Evolutionary conservation across 1,284 basidiomycete species (phyloP).

Genomic region (Ganoderma sinense): DNA sequence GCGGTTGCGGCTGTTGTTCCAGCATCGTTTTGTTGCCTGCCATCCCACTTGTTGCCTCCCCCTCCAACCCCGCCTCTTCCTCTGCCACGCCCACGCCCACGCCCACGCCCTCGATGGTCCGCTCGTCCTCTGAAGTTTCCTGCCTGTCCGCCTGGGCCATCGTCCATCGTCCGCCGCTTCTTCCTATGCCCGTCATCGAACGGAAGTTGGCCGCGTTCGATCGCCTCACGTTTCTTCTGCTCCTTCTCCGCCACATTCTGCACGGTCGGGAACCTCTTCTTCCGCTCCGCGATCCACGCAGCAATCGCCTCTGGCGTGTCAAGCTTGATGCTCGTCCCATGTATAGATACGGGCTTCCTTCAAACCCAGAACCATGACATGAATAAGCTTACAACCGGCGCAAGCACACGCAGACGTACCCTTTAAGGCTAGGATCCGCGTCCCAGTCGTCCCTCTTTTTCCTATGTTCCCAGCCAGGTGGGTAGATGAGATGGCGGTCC

Average conservation of each 20-base stretch:
- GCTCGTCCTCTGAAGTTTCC: conserved; percentile 41
- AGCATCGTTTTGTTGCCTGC: conserved; percentile 5
- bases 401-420: conserved; percentile 49
- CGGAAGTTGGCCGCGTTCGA: conserved; percentile 78
- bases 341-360: conserved; percentile 79
- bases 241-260: conserved; percentile 80
- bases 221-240: conserved; percentile 76
- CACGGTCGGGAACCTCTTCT: conserved; percentile 81
- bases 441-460: conserved; percentile 74
- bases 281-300: conserved; percentile 89
- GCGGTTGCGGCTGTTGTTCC: not conserved
- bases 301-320: conserved; percentile 85
- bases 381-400: not conserved
- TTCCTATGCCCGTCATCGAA: conserved; percentile 51
- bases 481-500: conserved; percentile 89
- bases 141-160: conserved; percentile 30
- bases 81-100: conserved; percentile 45
- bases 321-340: conserved; percentile 80
- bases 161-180: conserved; percentile 41
- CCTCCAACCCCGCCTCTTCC: conserved; percentile 44
- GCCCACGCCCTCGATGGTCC: conserved; percentile 43
- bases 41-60: conserved; percentile 31
- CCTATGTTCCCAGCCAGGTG: conserved; percentile 74
- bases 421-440: conserved; percentile 77
- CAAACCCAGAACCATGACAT: not conserved